phyloP scores from a whole-genome alignment of 164 flowering plant species.

The Macadamia integrifolia region DNA sequence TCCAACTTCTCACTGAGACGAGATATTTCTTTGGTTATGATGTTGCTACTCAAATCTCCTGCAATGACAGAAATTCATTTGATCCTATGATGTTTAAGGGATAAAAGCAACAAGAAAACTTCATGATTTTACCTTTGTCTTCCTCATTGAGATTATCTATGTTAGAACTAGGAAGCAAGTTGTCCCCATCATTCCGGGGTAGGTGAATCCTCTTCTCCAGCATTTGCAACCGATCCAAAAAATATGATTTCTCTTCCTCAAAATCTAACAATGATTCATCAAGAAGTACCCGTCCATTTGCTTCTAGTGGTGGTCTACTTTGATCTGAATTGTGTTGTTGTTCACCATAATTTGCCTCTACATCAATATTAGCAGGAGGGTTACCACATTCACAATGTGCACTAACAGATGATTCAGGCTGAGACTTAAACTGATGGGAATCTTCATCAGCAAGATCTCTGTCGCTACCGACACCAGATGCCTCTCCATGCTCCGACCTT shows the following conservation, averaged over 20 bases:
- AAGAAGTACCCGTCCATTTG: slow-evolving; percentile 9
- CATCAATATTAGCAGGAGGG: no score
- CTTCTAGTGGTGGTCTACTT: slow-evolving; percentile 14
- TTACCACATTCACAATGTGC: neutral
- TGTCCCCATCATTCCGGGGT: neutral
- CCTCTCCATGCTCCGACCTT: slow-evolving; percentile 21
- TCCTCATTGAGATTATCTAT: neutral
- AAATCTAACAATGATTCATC: slow-evolving; percentile 23
- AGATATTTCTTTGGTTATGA: slow-evolving; percentile 17
- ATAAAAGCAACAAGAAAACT: neutral
- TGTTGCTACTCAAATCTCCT: slow-evolving; percentile 16
- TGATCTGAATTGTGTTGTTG: slow-evolving; percentile 6
- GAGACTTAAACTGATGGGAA: no score
- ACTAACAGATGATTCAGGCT: no score
- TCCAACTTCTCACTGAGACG: slow-evolving; percentile 26
- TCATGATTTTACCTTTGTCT: neutral
- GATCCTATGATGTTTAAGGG: neutral
- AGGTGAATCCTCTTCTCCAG: slow-evolving; percentile 18
- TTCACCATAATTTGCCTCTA: neutral
- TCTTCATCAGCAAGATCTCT: no score
- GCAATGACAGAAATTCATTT: slow-evolving; percentile 2
- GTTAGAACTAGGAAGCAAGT: no score
- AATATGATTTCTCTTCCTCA: slow-evolving; percentile 30
- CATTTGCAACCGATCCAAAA: slow-evolving; percentile 23
- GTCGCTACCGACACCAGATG: no score